phyloP scores from a whole-genome alignment of 108 stramenopile genomes.

The Nitzschia sp. region DNA sequence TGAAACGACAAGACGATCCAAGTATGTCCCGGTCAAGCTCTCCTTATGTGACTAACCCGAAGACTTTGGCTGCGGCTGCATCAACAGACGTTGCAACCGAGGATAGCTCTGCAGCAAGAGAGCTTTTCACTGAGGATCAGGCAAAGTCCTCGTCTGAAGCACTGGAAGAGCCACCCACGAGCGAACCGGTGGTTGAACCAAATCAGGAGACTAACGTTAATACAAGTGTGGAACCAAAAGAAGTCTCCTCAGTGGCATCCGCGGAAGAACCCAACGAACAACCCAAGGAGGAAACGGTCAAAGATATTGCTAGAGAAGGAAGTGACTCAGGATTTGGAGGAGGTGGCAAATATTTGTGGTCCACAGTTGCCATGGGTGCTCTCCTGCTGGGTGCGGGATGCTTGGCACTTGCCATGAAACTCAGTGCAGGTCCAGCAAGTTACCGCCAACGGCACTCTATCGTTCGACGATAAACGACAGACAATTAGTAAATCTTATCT shows the following conservation, averaged over 20 bases:
- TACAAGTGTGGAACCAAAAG: neutral
- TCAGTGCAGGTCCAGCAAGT: slow-evolving; percentile 16
- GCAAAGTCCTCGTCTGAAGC: neutral
- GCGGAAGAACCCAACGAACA: neutral
- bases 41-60: neutral
- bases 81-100: neutral
- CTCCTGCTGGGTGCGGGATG: slow-evolving; percentile 51
- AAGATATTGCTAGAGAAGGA: too few species aligned
- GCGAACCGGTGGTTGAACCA: neutral
- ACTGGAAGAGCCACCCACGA: neutral
- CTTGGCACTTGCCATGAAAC: slow-evolving; percentile 40
- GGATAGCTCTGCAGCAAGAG: neutral
- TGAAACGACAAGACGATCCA: neutral
- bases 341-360: slow-evolving; percentile 43
- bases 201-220: neutral
- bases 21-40: neutral
- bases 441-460: neutral
- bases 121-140: neutral
- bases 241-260: neutral
- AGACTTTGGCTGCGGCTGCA: neutral
- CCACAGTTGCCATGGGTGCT: slow-evolving; percentile 40
- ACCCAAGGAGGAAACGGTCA: slow-evolving; percentile 1
- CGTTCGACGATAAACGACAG: slow-evolving; percentile 7
- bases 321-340: slow-evolving; percentile 4
- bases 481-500: too few species aligned